These are phyloP conservation scores for Murraya paniculata DNA, from an alignment of 345 rosid genomes.

Conservation along the genomic window DNA sequence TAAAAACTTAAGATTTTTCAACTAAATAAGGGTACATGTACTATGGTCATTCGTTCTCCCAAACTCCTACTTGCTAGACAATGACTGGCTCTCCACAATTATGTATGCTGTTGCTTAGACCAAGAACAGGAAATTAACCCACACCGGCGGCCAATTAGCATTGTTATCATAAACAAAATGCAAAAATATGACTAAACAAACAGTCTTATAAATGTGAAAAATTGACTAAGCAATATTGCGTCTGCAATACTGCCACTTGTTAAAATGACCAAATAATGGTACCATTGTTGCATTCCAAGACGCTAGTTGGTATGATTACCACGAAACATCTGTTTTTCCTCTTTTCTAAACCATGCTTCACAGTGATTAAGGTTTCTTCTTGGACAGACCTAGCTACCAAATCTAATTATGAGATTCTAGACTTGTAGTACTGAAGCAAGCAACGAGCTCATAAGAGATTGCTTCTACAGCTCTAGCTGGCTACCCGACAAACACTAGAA, in stretches of 20 bases:
- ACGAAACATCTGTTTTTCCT: not conserved
- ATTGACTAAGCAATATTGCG: not conserved
- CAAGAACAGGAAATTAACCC: not conserved
- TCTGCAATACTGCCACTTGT: not conserved
- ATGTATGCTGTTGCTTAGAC: not conserved
- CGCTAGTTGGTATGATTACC: not conserved
- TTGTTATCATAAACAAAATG: not conserved
- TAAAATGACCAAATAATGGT: not conserved
- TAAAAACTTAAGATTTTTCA: too few relatives aligned
- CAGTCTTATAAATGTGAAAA: slow-evolving; percentile 2
- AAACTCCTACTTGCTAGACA: too few relatives aligned
- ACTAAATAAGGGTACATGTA: too few relatives aligned
- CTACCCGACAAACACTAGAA: not conserved
- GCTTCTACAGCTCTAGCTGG: not conserved
- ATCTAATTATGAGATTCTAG: not conserved
- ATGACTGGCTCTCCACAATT: not conserved
- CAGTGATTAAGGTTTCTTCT: not conserved
- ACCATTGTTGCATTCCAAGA: not conserved
- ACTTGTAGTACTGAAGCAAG: not conserved
- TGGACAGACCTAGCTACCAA: not conserved
- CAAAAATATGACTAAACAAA: not conserved
- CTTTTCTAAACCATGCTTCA: not conserved
- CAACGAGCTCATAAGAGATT: not conserved
- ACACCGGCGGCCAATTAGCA: not conserved
- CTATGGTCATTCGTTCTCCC: too few relatives aligned